Base-by-base conservation (phyloP, 108 stramenopile species). In the Nannochloropsis gaditana region DNA sequence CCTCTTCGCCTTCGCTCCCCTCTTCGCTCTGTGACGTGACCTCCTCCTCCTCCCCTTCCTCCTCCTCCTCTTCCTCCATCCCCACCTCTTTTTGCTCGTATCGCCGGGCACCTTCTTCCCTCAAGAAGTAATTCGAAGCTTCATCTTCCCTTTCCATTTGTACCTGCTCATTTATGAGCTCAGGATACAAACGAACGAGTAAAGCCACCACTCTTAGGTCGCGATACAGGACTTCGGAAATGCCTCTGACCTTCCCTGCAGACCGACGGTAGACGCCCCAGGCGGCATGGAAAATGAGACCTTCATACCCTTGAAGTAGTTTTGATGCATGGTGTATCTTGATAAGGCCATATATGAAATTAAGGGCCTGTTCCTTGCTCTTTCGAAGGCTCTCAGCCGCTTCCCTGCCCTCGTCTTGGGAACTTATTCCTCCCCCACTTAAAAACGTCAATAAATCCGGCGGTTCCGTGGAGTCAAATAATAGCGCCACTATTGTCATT, bases 321-420 rank as follows among this genome's bases (percentile, higher is more conserved):
- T n/a, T n/a, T n/a, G 2, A 73, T 73, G 59, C 59, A n/a, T 73
- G 59, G 15, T n/a, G n/a, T n/a, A 2, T 73, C 59, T 73, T 73
- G 59, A 73, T n/a, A n/a, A 73, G 15, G 59, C n/a, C 59, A n/a
- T 73, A 73, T 73, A 73, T 15, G 19, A n/a, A 73, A 15, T 2
- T n/a, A 15, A 73, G n/a, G 59, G n/a, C 59, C 59, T n/a, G 59
- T 6, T 73, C 59, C 59, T 73, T 73, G 59, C 59, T 73, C 59
- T 73, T 73, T 73, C 59, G 59, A 15, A 73, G 59, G 19, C 59
- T n/a, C 59, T n/a, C 59, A 6, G 15, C 59, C 19, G 19, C 59
- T 8, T n/a, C 59, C 3, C 59, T n/a, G 3, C 59, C 59, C n/a
- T n/a, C 59, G 3, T n/a, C 59, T 8, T n/a, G 19, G 15, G 19